These are phyloP conservation scores for Quercus cerris DNA, from an alignment of 306 rosid genomes.

Conservation along the genomic window DNA sequence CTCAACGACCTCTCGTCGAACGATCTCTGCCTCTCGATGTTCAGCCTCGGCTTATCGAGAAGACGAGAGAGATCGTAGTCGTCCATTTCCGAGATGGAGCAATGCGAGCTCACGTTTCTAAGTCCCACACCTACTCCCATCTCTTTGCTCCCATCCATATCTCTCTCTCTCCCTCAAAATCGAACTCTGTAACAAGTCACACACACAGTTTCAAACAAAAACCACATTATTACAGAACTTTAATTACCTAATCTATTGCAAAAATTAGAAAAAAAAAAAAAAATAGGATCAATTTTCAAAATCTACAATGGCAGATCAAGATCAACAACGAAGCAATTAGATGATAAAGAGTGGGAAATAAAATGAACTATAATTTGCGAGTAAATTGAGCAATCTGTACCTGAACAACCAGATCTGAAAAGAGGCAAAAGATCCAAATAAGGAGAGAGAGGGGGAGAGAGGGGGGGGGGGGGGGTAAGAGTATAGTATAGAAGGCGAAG, in stretches of 20 bases:
- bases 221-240: too few relatives aligned
- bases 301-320: constrained; percentile 42
- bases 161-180: too few relatives aligned
- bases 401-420: constrained; percentile 52
- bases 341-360: neutral
- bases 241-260: neutral
- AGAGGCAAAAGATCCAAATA: neutral
- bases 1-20: constrained; percentile 95
- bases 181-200: too few relatives aligned
- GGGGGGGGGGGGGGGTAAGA: neutral
- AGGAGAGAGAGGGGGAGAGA: neutral
- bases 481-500: neutral
- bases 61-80: constrained; percentile 72
- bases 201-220: too few relatives aligned
- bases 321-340: constrained; percentile 24
- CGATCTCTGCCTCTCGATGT: constrained; percentile 82
- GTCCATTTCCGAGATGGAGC: constrained; percentile 79
- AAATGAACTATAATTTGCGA: neutral
- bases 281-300: neutral
- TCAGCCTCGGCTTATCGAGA: constrained; percentile 68
- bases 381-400: neutral
- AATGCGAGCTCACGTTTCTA: constrained; percentile 59
- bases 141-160: constrained; percentile 5
- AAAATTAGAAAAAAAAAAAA: neutral
- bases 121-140: constrained; percentile 72